Conservation (phyloP, 179 eudicot genomes). For the Pouteria campechiana region DNA sequence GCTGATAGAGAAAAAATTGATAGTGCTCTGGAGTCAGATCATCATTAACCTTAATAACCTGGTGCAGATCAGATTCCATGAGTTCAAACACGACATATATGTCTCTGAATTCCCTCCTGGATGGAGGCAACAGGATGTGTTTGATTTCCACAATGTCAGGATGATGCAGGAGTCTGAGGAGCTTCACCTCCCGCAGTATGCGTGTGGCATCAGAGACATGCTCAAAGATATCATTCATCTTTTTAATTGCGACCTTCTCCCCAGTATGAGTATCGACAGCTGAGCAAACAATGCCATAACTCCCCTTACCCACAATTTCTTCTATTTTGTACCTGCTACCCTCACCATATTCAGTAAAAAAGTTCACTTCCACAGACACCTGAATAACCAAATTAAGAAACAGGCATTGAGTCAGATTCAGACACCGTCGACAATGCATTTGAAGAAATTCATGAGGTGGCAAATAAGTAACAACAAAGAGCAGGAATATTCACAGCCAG, state of each 20-base stretch:
- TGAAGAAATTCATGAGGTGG: too few relatives aligned
- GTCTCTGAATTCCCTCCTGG: constrained; percentile 45
- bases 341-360: constrained; percentile 49
- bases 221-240: constrained; percentile 51
- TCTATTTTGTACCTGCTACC: constrained; percentile 46
- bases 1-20: constrained; percentile 45
- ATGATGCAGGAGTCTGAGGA: constrained; percentile 47
- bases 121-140: constrained; percentile 58
- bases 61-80: constrained; percentile 52
- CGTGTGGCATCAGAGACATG: constrained; percentile 52
- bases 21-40: constrained; percentile 44
- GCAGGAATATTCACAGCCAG: too few relatives aligned
- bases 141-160: constrained; percentile 63
- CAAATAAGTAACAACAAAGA: too few relatives aligned
- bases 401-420: too few relatives aligned
- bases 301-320: constrained; percentile 52
- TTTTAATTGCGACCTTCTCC: constrained; percentile 61
- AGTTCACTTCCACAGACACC: constrained; percentile 14
- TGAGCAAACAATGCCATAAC: constrained; percentile 62
- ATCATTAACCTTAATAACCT: constrained; percentile 45
- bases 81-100: constrained; percentile 58
- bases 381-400: too few relatives aligned
- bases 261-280: constrained; percentile 53
- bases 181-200: constrained; percentile 52
- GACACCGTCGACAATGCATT: too few relatives aligned